Conservation (phyloP, 345 rosid species). For the Ricinus communis region DNA sequence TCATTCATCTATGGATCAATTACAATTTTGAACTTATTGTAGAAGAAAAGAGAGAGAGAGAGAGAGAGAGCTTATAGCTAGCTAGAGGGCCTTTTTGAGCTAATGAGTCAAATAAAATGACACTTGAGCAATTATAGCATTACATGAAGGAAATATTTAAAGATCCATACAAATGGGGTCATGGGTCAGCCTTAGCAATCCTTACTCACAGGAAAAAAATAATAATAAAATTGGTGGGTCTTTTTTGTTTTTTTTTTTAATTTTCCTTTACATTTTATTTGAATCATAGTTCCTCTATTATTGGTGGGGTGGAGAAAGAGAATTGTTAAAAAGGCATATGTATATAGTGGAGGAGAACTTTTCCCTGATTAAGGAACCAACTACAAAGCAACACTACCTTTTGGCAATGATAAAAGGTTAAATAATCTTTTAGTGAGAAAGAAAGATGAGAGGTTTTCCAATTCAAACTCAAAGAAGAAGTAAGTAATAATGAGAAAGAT, state of each 20-base stretch:
- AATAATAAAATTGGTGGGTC: background rate
- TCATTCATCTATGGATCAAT: slow-evolving; percentile 34
- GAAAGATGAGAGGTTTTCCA: background rate
- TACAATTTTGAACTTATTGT: slow-evolving; percentile 19
- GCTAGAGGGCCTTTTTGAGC: slow-evolving; percentile 16
- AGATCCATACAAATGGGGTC: slow-evolving; percentile 26
- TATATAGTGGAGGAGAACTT: slow-evolving; percentile 24
- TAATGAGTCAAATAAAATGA: slow-evolving; percentile 21
- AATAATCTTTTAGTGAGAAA: slow-evolving; percentile 2
- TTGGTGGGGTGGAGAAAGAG: slow-evolving; percentile 30
- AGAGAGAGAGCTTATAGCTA: slow-evolving; percentile 2
- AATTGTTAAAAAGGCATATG: slow-evolving; percentile 24
- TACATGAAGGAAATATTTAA: slow-evolving; percentile 5
- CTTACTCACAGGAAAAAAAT: slow-evolving; percentile 15
- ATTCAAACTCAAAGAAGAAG: slow-evolving; percentile 25
- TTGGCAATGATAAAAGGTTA: slow-evolving; percentile 22
- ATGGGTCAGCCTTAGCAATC: slow-evolving; percentile 21
- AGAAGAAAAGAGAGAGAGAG: background rate
- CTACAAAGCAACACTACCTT: slow-evolving; percentile 36
- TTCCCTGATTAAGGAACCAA: slow-evolving; percentile 44
- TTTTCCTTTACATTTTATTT: background rate
- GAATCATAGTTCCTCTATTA: slow-evolving; percentile 40
- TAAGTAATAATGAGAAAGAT: slow-evolving; percentile 23
- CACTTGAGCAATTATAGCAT: slow-evolving; percentile 19
- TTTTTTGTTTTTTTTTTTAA: background rate